These are phyloP conservation scores for Geranium incanum DNA, from an alignment of 441 rosid species.

Conservation along the genomic window DNA sequence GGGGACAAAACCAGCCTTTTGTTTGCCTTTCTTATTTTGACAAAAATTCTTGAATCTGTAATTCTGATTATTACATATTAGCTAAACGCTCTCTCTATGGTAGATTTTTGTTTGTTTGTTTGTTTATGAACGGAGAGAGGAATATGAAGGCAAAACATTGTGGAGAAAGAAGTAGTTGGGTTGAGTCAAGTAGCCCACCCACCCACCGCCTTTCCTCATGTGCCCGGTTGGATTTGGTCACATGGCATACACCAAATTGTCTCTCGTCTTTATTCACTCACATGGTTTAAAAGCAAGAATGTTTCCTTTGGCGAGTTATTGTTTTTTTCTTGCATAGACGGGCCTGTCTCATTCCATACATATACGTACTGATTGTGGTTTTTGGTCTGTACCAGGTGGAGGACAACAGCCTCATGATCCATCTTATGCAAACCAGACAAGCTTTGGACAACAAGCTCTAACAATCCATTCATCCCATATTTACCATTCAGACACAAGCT, in stretches of 20 bases:
- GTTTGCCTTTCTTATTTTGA: not conserved
- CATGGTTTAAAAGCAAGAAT: constrained; percentile 16
- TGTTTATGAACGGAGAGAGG: no score
- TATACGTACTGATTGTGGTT: constrained; percentile 10
- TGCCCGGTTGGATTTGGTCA: constrained; percentile 17
- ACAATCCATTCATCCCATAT: constrained; percentile 22
- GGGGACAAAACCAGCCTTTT: constrained; percentile 1
- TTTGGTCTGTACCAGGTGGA: constrained; percentile 40
- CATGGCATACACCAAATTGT: constrained; percentile 15
- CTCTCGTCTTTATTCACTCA: constrained; percentile 12
- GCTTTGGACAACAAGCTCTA: constrained; percentile 28
- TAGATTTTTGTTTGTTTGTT: no score
- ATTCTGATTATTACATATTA: not conserved
- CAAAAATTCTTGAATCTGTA: not conserved
- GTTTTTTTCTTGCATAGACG: constrained; percentile 9
- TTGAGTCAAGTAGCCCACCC: constrained; percentile 16
- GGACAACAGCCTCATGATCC: constrained; percentile 62
- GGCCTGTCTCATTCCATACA: not conserved
- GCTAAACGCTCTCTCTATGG: no score
- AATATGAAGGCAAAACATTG: no score
- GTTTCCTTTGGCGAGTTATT: constrained; percentile 1
- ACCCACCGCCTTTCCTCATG: constrained; percentile 21
- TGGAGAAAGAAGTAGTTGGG: constrained; percentile 5
- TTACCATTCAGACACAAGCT: constrained; percentile 5
- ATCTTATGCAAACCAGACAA: constrained; percentile 53